Evolutionary conservation across 1,284 basidiomycete species (phyloP).

Genomic region (Fistulinella cinereoalba): DNA sequence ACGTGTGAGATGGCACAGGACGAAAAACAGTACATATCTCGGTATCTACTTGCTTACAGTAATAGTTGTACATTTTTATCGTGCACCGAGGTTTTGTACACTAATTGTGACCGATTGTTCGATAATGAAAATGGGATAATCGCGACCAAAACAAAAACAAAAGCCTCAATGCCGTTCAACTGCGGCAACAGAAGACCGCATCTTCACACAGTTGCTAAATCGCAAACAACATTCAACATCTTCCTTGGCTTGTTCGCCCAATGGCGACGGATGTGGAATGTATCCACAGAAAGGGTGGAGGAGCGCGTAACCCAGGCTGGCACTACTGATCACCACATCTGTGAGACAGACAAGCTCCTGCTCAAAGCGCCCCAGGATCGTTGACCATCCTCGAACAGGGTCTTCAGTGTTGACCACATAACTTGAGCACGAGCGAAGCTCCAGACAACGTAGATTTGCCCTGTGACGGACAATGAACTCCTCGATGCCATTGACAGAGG

Average conservation of each 20-base stretch:
- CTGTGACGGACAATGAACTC: constrained; percentile 34
- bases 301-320: constrained; percentile 20
- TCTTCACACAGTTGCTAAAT: constrained; percentile 13
- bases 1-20: too few relatives aligned
- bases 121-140: not conserved
- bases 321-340: constrained; percentile 17
- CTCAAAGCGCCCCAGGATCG: constrained; percentile 26
- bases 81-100: too few relatives aligned
- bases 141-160: not conserved
- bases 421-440: constrained; percentile 25
- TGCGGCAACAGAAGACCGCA: constrained; percentile 5
- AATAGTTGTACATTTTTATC: too few relatives aligned
- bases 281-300: constrained; percentile 24
- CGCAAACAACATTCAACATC: constrained; percentile 10
- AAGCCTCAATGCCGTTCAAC: not conserved
- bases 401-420: constrained; percentile 15
- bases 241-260: constrained; percentile 4
- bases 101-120: too few relatives aligned
- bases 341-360: constrained; percentile 22
- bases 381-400: constrained; percentile 25
- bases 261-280: constrained; percentile 17
- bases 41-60: too few relatives aligned
- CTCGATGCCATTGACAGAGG: constrained; percentile 23
- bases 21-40: too few relatives aligned
- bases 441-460: constrained; percentile 19